phyloP scores from a whole-genome alignment of 2,329 filamentous ascomycete genomes.

The Arthrinium puccinioides region DNA sequence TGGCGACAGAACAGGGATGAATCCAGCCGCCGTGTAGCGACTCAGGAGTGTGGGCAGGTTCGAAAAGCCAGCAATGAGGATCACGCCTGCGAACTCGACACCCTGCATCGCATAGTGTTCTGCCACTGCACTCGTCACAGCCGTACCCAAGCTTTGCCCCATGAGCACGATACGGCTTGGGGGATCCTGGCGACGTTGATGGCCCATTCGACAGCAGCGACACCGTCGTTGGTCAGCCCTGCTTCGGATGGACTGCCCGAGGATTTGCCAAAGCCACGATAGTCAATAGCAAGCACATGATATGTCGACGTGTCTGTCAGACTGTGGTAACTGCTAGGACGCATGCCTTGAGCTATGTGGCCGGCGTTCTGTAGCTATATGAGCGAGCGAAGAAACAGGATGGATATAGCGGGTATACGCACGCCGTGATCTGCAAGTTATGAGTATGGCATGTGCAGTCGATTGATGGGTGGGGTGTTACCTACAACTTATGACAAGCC shows the following conservation, averaged over 20 bases:
- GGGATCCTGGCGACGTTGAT: conserved; percentile 41
- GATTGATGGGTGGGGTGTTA: conserved; percentile 8
- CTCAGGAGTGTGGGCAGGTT: conserved; percentile 45
- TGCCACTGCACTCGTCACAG: conserved; percentile 21
- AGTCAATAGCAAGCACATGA: conserved; percentile 53
- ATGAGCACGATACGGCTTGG: conserved; percentile 50
- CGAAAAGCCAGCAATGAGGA: conserved; percentile 50
- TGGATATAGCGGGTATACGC: conserved; percentile 8
- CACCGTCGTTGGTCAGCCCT: conserved; percentile 46
- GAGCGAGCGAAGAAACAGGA: conserved; percentile 41
- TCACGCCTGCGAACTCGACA: conserved; percentile 42
- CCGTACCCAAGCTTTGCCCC: conserved; percentile 52
- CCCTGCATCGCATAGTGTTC: conserved; percentile 27
- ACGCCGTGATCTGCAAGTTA: not conserved
- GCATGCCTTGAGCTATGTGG: conserved; percentile 70
- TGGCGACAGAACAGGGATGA: conserved; percentile 50
- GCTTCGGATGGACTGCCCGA: conserved; percentile 46
- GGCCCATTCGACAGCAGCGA: conserved; percentile 46
- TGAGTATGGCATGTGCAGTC: too few species aligned
- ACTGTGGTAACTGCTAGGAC: conserved; percentile 70
- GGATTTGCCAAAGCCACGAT: conserved; percentile 51
- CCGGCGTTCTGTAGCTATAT: conserved; percentile 79
- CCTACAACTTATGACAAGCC: conserved; percentile 46
- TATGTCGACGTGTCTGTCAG: conserved; percentile 66
- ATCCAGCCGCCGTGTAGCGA: conserved; percentile 49